Evolutionary conservation across 805 yeast genomes (phyloP).

Genomic region (Kurtzmaniella fragi): DNA sequence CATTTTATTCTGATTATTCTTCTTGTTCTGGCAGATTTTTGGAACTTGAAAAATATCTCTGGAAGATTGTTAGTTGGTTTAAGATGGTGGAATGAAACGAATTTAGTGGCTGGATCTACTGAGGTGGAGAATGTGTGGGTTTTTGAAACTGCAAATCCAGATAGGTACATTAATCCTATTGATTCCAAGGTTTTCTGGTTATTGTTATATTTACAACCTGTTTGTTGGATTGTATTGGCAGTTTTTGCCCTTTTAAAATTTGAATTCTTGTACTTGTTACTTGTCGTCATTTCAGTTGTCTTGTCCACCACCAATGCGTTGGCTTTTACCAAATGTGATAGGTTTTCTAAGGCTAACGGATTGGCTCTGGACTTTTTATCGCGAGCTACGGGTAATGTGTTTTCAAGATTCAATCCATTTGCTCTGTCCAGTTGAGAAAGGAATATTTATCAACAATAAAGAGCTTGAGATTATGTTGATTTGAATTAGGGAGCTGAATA

Average conservation of each 20-base stretch:
- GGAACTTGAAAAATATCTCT: constrained; percentile 87
- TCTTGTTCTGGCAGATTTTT: constrained; percentile 82
- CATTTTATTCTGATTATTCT: constrained; percentile 76
- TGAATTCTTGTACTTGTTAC: constrained; percentile 59
- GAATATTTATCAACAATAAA: no score
- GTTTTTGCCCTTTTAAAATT: constrained; percentile 74
- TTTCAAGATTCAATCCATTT: constrained; percentile 46
- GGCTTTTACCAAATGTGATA: constrained; percentile 90
- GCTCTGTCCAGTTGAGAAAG: constrained; percentile 2
- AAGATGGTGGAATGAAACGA: constrained; percentile 92
- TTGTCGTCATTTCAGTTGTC: constrained; percentile 63
- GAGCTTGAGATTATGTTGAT: no score
- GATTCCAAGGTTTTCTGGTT: constrained; percentile 90
- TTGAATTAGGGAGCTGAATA: no score
- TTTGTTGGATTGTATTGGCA: constrained; percentile 69
- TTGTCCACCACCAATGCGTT: constrained; percentile 77
- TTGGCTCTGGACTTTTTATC: constrained; percentile 57
- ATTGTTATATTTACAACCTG: constrained; percentile 69
- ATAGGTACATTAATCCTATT: constrained; percentile 74
- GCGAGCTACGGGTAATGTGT: constrained; percentile 41
- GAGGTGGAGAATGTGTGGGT: constrained; percentile 70
- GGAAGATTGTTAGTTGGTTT: constrained; percentile 89
- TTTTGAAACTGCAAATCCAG: constrained; percentile 77
- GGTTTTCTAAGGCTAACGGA: constrained; percentile 78
- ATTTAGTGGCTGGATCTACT: constrained; percentile 37